Evolutionary conservation across 495 filamentous ascomycete species (phyloP).

Genomic region (Aspergillus ellipticus): DNA sequence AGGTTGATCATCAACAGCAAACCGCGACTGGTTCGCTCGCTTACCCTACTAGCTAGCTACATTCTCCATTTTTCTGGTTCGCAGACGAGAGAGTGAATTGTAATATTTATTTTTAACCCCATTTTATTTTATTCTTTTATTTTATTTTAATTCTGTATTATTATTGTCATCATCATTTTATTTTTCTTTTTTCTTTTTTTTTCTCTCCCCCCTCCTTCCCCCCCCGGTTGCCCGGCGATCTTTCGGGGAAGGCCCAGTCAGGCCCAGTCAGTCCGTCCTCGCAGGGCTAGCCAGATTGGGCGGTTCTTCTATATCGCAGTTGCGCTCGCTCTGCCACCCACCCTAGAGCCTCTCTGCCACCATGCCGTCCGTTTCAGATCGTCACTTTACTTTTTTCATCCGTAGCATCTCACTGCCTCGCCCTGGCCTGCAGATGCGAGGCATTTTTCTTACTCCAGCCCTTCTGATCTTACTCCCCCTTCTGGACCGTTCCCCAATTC

Average conservation of each 20-base stretch:
- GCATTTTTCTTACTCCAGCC: conserved; percentile 12
- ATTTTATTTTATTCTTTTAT: conserved; percentile 5
- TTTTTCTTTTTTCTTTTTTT: conserved; percentile 2
- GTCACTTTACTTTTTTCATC: conserved; percentile 5
- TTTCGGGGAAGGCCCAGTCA: not conserved
- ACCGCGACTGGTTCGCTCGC: not conserved
- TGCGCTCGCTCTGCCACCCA: not conserved
- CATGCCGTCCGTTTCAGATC: conserved; percentile 14
- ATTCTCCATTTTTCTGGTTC: not conserved
- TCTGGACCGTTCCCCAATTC: conserved; percentile 11
- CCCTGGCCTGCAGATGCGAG: conserved; percentile 15
- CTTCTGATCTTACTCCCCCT: conserved; percentile 12
- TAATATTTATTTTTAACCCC: conserved; percentile 1
- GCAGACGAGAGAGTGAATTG: not conserved
- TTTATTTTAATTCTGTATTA: too few relatives aligned
- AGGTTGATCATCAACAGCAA: not conserved
- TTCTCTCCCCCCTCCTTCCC: not conserved
- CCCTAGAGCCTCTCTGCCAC: conserved; percentile 4
- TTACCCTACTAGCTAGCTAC: not conserved
- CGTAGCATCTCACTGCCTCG: conserved; percentile 12
- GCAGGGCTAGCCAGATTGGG: not conserved
- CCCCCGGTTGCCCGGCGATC: not conserved
- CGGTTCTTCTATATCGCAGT: not conserved
- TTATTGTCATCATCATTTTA: not conserved
- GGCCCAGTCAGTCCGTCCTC: not conserved